Conservation (phyloP, 148 eudicot genomes). For the Tetragonia tetragonoides region DNA sequence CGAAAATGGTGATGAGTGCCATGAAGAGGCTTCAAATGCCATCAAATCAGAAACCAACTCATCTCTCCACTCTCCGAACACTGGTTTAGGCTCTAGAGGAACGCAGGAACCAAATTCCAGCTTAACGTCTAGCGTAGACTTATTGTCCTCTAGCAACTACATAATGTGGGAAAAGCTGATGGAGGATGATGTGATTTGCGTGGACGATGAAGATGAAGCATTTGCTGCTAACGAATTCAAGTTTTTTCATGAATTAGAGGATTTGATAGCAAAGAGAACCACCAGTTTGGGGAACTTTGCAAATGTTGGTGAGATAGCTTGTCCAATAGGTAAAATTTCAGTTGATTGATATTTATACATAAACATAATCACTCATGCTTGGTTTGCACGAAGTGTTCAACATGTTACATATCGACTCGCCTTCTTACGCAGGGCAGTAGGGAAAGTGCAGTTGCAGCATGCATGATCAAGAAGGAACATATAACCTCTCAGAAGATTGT, state of each 20-base stretch:
- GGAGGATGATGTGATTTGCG: constrained; percentile 62
- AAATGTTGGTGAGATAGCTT: constrained; percentile 31
- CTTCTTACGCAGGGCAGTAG: constrained; percentile 24
- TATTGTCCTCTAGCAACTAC: constrained; percentile 37
- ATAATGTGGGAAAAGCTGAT: constrained; percentile 67
- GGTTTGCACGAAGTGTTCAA: background rate
- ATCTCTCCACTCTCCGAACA: constrained; percentile 17
- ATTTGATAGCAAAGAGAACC: constrained; percentile 41
- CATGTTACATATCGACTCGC: background rate
- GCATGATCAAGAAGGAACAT: background rate
- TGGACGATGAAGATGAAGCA: constrained; percentile 24
- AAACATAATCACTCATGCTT: background rate
- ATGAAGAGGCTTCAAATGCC: constrained; percentile 21
- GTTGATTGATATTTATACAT: background rate
- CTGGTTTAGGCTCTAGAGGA: constrained; percentile 23
- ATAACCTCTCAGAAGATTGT: background rate
- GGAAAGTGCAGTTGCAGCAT: background rate
- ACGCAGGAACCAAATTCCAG: constrained; percentile 28
- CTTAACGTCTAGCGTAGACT: constrained; percentile 29
- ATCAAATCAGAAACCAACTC: constrained; percentile 35
- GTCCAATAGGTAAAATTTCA: constrained; percentile 17
- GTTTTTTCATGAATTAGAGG: constrained; percentile 46
- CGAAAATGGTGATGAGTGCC: background rate
- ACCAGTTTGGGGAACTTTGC: constrained; percentile 15
- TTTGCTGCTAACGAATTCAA: constrained; percentile 25